A percentile compares a stretch with the other conserved stretches of the same genome.
phyloP scores from a whole-genome alignment of 352 stramenopile species.

The Globisporangium megalacanthum region DNA sequence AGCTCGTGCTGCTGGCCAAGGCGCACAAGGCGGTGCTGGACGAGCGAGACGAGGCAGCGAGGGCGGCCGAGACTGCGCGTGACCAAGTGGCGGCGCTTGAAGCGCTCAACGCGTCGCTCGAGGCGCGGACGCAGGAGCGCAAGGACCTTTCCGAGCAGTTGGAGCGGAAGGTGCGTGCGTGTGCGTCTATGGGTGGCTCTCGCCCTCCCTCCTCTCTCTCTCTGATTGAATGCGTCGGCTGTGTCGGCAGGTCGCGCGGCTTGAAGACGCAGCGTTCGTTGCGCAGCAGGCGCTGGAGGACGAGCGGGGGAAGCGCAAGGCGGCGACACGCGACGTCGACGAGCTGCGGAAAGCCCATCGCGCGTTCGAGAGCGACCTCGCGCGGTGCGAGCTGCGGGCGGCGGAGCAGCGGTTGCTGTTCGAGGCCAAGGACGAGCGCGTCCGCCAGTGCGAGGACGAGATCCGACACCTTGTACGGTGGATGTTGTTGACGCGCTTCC shows the following conservation, averaged over 20 bases:
- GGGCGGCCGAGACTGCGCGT: slow-evolving; percentile 37
- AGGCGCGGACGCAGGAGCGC: slow-evolving; percentile 56
- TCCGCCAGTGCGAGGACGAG: slow-evolving; percentile 64
- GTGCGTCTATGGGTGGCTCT: background rate
- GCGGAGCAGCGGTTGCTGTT: slow-evolving; percentile 52
- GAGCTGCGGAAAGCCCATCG: slow-evolving; percentile 58
- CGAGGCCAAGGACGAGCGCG: slow-evolving; percentile 55
- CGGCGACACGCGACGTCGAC: slow-evolving; percentile 44
- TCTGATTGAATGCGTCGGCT: background rate
- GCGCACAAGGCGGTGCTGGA: slow-evolving; percentile 63
- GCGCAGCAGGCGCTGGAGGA: slow-evolving; percentile 52
- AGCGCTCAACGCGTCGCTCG: slow-evolving; percentile 49
- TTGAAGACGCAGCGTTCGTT: slow-evolving; percentile 42
- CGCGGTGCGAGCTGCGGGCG: slow-evolving; percentile 51
- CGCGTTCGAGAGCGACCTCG: slow-evolving; percentile 61
- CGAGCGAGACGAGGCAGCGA: slow-evolving; percentile 47
- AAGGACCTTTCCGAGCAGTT: slow-evolving; percentile 56
- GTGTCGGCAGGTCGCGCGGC: slow-evolving; percentile 30
- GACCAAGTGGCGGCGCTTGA: slow-evolving; percentile 51
- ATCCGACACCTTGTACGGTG: slow-evolving; percentile 59
- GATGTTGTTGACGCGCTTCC: background rate
- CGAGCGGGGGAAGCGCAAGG: slow-evolving; percentile 49
- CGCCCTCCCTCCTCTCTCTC: background rate
- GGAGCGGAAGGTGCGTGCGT: slow-evolving; percentile 35
- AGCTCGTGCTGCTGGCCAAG: slow-evolving; percentile 75